Evolutionary conservation across 1,284 basidiomycete genomes (phyloP).

Genomic region (Ganoderma resinaceum): DNA sequence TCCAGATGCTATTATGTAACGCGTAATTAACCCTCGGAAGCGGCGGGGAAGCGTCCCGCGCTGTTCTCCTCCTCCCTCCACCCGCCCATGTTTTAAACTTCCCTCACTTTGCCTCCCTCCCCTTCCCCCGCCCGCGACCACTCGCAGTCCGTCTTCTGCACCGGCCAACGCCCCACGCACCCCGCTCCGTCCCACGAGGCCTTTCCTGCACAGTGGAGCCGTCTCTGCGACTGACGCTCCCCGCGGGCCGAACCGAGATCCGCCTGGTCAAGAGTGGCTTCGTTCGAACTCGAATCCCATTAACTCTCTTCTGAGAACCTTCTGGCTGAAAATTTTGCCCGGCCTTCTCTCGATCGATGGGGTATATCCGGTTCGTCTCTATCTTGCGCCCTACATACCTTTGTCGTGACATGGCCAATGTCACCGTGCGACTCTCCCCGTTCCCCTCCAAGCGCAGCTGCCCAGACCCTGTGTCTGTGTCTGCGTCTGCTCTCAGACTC

Average conservation of each 20-base stretch:
- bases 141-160: not conserved
- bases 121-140: not conserved
- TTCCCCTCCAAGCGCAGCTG: conserved; percentile 11
- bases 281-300: conserved; percentile 14
- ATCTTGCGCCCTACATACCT: conserved; percentile 1
- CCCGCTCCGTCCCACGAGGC: conserved; percentile 5
- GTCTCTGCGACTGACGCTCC: conserved; percentile 18
- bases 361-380: conserved; percentile 15
- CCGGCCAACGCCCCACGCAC: not conserved
- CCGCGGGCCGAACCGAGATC: conserved; percentile 30
- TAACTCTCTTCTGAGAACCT: conserved; percentile 21
- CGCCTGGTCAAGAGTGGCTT: conserved; percentile 21
- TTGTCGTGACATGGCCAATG: not conserved
- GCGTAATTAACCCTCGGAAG: conserved; percentile 30
- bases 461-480: conserved; percentile 19
- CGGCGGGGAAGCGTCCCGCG: conserved; percentile 30
- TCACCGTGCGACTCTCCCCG: conserved; percentile 8
- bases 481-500: conserved; percentile 13
- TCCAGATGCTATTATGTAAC: conserved; percentile 31
- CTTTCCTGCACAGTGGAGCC: conserved; percentile 18
- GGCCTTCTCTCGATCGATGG: conserved; percentile 14
- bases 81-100: conserved; percentile 19
- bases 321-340: conserved; percentile 21
- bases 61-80: conserved; percentile 22
- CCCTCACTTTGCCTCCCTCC: conserved; percentile 11